A percentile compares a stretch with the other conserved stretches of the same genome.
Conservation (phyloP, 257 asterid species). For the Nicotiana tomentosiformis region DNA sequence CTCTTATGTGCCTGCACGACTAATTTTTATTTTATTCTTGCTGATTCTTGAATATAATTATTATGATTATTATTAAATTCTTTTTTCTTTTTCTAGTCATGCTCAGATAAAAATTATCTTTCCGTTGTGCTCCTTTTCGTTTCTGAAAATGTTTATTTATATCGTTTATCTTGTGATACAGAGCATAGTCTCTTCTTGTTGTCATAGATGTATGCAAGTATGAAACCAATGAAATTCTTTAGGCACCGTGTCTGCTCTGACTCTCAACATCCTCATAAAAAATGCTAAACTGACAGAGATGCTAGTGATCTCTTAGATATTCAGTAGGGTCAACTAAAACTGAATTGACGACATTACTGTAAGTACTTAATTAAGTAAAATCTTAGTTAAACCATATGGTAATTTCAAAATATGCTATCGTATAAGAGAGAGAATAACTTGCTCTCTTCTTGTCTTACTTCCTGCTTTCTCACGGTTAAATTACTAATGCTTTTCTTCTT, state of each 20-base stretch:
- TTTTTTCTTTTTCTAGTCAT: not conserved
- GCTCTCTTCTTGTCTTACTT: not conserved
- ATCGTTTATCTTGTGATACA: not conserved
- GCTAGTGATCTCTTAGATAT: not conserved
- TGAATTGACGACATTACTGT: not conserved
- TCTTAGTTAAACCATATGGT: not conserved
- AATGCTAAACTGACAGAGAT: not conserved
- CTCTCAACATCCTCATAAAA: not conserved
- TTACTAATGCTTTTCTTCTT: not conserved
- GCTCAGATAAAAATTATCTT: not conserved
- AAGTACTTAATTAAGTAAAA: not conserved
- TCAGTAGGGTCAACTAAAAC: not conserved
- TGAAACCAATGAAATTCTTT: not conserved
- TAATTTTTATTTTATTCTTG: not conserved
- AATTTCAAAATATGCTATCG: not conserved
- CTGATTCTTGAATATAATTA: not conserved
- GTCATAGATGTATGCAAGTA: not conserved
- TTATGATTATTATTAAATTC: not conserved
- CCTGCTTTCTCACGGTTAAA: not conserved
- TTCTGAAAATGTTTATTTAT: not conserved
- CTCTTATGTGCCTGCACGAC: not conserved
- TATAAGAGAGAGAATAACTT: not conserved
- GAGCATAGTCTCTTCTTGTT: not conserved
- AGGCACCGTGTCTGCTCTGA: not conserved
- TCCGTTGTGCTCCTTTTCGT: not conserved